phyloP scores from a whole-genome alignment of 768 basidiomycete species.

The Kwoniella sp. region DNA sequence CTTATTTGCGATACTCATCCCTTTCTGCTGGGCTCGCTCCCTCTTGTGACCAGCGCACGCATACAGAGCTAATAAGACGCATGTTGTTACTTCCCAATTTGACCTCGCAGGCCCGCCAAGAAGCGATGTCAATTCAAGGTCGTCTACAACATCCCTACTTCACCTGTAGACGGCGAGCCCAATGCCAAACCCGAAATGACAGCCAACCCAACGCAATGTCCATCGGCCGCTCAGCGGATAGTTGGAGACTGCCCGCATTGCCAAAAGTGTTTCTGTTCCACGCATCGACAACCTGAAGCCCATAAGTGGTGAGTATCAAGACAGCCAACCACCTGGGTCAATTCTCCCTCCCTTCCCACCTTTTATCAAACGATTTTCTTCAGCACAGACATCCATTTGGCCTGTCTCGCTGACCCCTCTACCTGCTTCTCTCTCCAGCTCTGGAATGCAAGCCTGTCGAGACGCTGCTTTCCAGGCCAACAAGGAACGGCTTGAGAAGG shows the following conservation, averaged over 20 bases:
- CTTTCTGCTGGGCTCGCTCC: background rate
- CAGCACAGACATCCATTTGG: too few species aligned
- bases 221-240: conserved; percentile 49
- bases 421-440: conserved; percentile 25
- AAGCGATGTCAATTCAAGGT: conserved; percentile 53
- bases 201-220: conserved; percentile 51
- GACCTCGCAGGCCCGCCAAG: conserved; percentile 53
- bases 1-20: background rate
- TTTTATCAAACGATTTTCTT: background rate
- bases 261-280: conserved; percentile 47
- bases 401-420: too few species aligned
- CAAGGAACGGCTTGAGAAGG: conserved; percentile 53
- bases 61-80: background rate
- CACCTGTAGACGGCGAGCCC: conserved; percentile 24
- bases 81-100: background rate
- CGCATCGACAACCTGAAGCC: conserved; percentile 52
- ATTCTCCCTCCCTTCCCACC: background rate
- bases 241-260: conserved; percentile 55
- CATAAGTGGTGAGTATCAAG: conserved; percentile 54
- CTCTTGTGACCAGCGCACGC: background rate
- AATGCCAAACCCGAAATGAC: conserved; percentile 44
- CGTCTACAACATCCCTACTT: conserved; percentile 53
- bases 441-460: conserved; percentile 53
- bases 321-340: background rate
- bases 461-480: conserved; percentile 55